phyloP scores from a whole-genome alignment of 2,329 filamentous ascomycete species.

The Hypoxylon sp. region DNA sequence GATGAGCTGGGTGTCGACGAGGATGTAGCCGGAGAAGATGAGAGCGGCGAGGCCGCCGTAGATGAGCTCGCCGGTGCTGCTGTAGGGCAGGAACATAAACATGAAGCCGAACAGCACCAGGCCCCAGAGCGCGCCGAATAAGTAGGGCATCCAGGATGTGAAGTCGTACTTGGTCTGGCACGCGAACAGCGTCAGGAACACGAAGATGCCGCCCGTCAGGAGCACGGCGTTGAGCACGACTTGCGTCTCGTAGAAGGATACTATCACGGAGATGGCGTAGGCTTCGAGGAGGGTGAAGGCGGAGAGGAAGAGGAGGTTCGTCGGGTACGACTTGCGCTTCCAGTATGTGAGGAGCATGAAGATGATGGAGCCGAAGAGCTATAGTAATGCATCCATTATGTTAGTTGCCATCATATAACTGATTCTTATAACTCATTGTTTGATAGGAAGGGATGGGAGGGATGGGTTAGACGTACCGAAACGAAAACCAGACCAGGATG shows the following conservation, averaged over 20 bases:
- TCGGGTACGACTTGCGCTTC: constrained; percentile 96
- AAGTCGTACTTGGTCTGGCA: constrained; percentile 99
- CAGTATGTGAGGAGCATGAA: constrained; percentile 93
- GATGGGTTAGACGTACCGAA: constrained; percentile 69
- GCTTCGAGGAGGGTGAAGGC: constrained; percentile 94
- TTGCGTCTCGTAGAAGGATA: constrained; percentile 86
- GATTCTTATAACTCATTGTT: constrained; percentile 12
- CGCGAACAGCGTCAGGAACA: constrained; percentile 87
- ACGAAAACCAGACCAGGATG: constrained; percentile 88
- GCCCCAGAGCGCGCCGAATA: constrained; percentile 92
- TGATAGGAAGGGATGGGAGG: background rate
- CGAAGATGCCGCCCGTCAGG: constrained; percentile 86
- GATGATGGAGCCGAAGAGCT: constrained; percentile 83
- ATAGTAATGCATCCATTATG: background rate
- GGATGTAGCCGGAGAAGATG: constrained; percentile 93
- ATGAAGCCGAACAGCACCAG: constrained; percentile 95
- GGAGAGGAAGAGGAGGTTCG: constrained; percentile 91
- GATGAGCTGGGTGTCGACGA: constrained; percentile 96
- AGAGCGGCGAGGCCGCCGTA: constrained; percentile 87
- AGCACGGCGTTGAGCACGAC: constrained; percentile 93
- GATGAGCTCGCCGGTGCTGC: constrained; percentile 84
- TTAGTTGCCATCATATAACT: constrained; percentile 23
- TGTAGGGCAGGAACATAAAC: constrained; percentile 88
- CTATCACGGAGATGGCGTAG: constrained; percentile 92
- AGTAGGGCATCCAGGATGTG: constrained; percentile 95